Evolutionary conservation across 225 moss, liverwort and hornwort genomes (phyloP).

Genomic region (Bryum argenteum): DNA sequence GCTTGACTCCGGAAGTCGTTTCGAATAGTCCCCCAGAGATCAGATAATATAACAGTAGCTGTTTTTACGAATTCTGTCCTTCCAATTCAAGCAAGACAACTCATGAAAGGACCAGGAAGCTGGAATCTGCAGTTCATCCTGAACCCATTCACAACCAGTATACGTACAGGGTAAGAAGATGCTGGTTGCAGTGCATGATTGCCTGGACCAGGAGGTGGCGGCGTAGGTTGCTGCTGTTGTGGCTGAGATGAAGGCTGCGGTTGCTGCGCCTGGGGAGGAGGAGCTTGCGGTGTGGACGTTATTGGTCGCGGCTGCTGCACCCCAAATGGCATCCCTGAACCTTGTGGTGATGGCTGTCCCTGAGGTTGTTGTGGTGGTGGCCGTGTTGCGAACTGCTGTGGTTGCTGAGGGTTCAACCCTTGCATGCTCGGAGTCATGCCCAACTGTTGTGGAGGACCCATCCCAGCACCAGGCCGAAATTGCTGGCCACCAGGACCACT

Average conservation of each 20-base stretch:
- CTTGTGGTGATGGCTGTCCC: constrained; percentile 72
- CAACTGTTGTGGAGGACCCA: constrained; percentile 83
- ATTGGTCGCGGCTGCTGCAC: constrained; percentile 59
- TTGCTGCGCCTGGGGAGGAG: no score
- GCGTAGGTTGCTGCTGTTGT: constrained; percentile 37
- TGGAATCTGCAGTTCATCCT: constrained; percentile 28
- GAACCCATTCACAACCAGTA: constrained; percentile 23
- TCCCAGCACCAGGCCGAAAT: constrained; percentile 82
- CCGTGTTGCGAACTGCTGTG: constrained; percentile 70
- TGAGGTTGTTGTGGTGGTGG: constrained; percentile 73
- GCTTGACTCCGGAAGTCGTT: neutral
- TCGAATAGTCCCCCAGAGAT: neutral
- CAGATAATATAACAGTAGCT: neutral
- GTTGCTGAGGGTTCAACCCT: constrained; percentile 74
- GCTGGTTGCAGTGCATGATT: constrained; percentile 87
- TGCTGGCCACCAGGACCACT: constrained; percentile 75
- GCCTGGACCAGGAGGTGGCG: constrained; percentile 69
- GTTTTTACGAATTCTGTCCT: neutral
- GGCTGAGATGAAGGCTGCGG: neutral
- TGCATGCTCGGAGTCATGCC: constrained; percentile 83
- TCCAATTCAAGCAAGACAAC: neutral
- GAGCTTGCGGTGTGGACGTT: no score
- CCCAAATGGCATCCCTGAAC: constrained; percentile 74
- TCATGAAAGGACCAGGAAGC: neutral
- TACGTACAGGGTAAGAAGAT: constrained; percentile 87